phyloP scores from a whole-genome alignment of 2,329 filamentous ascomycete genomes.

The Claviceps monticola region DNA sequence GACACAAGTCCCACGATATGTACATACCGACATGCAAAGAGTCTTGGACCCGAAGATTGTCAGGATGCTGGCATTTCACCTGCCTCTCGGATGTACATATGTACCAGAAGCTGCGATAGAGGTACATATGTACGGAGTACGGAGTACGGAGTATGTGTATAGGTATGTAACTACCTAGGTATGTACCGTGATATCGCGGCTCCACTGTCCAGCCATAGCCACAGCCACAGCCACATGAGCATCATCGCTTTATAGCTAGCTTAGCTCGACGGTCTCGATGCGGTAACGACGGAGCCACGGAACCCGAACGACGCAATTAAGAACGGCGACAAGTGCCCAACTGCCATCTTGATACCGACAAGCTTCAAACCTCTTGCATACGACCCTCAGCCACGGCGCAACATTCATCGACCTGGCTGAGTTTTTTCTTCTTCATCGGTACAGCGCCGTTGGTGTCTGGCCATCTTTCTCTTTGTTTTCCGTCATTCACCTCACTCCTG shows the following conservation, averaged over 20 bases:
- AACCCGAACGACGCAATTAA: no score
- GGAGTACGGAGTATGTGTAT: no score
- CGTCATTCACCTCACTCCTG: not conserved
- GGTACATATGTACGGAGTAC: no score
- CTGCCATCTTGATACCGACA: not conserved
- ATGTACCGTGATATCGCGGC: not conserved
- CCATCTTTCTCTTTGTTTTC: not conserved
- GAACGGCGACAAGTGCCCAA: no score
- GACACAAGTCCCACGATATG: no score
- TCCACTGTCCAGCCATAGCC: not conserved
- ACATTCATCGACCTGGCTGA: not conserved
- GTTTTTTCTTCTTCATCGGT: not conserved
- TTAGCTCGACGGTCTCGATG: not conserved
- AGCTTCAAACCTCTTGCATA: not conserved
- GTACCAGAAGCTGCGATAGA: no score
- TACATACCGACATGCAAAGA: no score
- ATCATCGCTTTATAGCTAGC: not conserved
- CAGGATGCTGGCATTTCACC: no score
- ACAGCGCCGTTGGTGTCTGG: not conserved
- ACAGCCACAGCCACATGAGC: not conserved
- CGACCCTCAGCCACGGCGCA: not conserved
- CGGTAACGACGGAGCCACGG: slow-evolving; percentile 1
- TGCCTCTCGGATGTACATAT: no score
- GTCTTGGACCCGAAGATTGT: no score
- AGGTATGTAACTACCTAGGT: no score